phyloP scores from a whole-genome alignment of 495 filamentous ascomycete species.

The Niebla homalea region DNA sequence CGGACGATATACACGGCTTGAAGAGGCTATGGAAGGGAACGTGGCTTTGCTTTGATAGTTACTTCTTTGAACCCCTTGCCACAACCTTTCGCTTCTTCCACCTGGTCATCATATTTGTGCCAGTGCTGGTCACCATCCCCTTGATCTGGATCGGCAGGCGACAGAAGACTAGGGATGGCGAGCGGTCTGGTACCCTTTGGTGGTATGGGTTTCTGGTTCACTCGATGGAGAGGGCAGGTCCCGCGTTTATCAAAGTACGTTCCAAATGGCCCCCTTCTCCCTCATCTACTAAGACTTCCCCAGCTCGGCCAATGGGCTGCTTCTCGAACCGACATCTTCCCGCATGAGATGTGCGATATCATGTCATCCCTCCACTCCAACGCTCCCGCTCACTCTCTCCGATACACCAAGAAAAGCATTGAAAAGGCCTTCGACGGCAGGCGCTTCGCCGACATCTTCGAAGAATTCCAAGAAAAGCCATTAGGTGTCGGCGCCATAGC shows the following conservation, averaged over 20 bases:
- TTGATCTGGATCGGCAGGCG: slow-evolving; percentile 63
- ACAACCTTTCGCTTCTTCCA: slow-evolving; percentile 79
- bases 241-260: slow-evolving; percentile 90
- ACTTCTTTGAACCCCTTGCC: slow-evolving; percentile 73
- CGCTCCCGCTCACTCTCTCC: slow-evolving; percentile 79
- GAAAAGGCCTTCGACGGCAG: slow-evolving; percentile 66
- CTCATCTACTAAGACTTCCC: slow-evolving; percentile 6
- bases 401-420: slow-evolving; percentile 66
- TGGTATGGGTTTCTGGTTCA: slow-evolving; percentile 87
- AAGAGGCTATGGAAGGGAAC: slow-evolving; percentile 38
- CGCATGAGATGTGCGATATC: slow-evolving; percentile 76
- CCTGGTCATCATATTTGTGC: slow-evolving; percentile 77
- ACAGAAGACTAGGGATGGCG: slow-evolving; percentile 45
- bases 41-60: slow-evolving; percentile 51
- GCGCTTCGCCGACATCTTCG: slow-evolving; percentile 82
- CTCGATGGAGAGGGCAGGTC: slow-evolving; percentile 86
- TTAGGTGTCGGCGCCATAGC: slow-evolving; percentile 94
- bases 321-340: slow-evolving; percentile 92
- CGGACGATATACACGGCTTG: slow-evolving; percentile 44
- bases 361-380: slow-evolving; percentile 95
- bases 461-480: slow-evolving; percentile 85
- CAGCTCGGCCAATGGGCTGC: slow-evolving; percentile 99
- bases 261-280: background rate
- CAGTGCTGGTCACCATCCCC: slow-evolving; percentile 69
- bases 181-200: slow-evolving; percentile 73